phyloP scores from a whole-genome alignment of 768 basidiomycete genomes.

The Naganishia onofrii region DNA sequence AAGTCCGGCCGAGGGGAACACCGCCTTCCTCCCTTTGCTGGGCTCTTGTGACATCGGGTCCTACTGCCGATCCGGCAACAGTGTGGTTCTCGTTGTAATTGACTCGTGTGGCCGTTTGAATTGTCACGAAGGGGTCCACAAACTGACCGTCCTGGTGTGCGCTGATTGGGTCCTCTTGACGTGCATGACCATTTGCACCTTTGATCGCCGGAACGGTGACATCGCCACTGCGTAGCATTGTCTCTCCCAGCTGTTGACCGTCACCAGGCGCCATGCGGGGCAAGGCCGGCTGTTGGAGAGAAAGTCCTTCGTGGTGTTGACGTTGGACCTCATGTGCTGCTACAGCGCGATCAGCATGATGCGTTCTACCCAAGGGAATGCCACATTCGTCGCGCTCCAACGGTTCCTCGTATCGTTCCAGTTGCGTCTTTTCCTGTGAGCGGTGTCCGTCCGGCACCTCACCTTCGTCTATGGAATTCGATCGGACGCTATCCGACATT shows the following conservation, averaged over 20 bases:
- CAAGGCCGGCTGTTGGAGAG: conserved; percentile 38
- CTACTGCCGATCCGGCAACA: not conserved
- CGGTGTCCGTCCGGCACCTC: conserved; percentile 12
- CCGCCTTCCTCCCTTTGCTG: conserved; percentile 38
- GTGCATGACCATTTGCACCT: not conserved
- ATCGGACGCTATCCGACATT: conserved; percentile 7
- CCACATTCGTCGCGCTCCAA: conserved; percentile 40
- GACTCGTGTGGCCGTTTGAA: conserved; percentile 46
- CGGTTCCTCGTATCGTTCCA: conserved; percentile 16
- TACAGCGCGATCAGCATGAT: conserved; percentile 45
- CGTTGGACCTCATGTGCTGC: conserved; percentile 34
- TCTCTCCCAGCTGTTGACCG: conserved; percentile 42
- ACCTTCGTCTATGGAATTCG: conserved; percentile 33
- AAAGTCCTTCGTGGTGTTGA: conserved; percentile 12
- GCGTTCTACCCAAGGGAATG: conserved; percentile 46
- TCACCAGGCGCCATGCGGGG: conserved; percentile 31
- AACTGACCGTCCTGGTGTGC: conserved; percentile 47
- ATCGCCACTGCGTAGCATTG: conserved; percentile 38
- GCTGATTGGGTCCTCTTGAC: conserved; percentile 26
- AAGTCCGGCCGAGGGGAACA: conserved; percentile 45
- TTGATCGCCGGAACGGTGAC: not conserved
- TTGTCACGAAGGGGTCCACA: conserved; percentile 50
- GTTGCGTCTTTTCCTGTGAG: conserved; percentile 31
- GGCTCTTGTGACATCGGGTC: not conserved
- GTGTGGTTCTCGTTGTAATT: conserved; percentile 9